Conservation (phyloP, 257 asterid genomes). For the Anisodus tanguticus region DNA sequence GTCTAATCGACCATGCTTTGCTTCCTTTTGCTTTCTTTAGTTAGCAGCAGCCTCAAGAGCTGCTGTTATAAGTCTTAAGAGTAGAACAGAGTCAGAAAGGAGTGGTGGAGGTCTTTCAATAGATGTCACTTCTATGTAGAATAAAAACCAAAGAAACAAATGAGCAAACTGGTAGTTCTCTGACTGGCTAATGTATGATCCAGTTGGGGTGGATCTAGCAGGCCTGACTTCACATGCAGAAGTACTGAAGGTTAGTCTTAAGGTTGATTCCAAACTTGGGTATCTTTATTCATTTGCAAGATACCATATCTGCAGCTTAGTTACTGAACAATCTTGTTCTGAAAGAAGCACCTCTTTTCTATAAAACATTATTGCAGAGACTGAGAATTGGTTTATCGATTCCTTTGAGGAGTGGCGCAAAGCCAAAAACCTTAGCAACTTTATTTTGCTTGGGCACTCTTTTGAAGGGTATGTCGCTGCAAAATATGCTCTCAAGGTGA, state of each 20-base stretch:
- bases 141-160: neutral
- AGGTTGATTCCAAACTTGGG: neutral
- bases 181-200: constrained; percentile 34
- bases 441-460: constrained; percentile 95
- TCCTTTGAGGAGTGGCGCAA: constrained; percentile 97
- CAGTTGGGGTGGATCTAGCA: constrained; percentile 99
- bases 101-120: neutral
- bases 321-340: neutral
- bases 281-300: constrained; percentile 8
- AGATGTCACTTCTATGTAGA: neutral
- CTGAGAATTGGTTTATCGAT: constrained; percentile 87
- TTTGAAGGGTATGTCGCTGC: constrained; percentile 97
- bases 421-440: constrained; percentile 80
- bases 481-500: constrained; percentile 88
- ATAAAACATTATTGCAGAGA: constrained; percentile 53
- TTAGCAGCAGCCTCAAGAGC: constrained; percentile 13
- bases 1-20: neutral
- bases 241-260: constrained; percentile 87
- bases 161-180: constrained; percentile 13
- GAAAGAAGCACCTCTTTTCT: neutral
- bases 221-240: constrained; percentile 96
- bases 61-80: neutral
- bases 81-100: neutral
- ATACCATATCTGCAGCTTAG: constrained; percentile 7
- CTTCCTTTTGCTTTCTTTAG: constrained; percentile 18